Evolutionary conservation across 805 yeast genomes (phyloP).

Genomic region (Metschnikowia continentalis): DNA sequence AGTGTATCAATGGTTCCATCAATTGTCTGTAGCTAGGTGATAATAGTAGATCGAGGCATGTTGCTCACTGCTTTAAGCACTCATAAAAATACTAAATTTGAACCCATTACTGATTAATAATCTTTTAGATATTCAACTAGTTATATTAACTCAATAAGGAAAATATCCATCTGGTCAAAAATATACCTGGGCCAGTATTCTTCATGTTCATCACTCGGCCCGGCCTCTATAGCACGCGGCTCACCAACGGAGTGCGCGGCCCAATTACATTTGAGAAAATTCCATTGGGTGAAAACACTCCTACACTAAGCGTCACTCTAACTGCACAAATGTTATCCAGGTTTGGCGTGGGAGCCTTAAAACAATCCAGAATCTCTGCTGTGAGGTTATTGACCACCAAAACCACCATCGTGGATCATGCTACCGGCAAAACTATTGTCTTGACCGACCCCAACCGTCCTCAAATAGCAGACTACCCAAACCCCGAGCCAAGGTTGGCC

Average conservation of each 20-base stretch:
- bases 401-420: slow-evolving; percentile 37
- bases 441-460: slow-evolving; percentile 42
- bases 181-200: too few species aligned
- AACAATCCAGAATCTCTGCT: slow-evolving; percentile 9
- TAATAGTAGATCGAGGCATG: too few species aligned
- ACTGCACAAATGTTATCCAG: slow-evolving; percentile 25
- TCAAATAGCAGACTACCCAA: slow-evolving; percentile 56
- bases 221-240: neutral
- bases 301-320: neutral
- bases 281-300: slow-evolving; percentile 16
- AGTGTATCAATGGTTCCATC: too few species aligned
- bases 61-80: too few species aligned
- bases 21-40: too few species aligned
- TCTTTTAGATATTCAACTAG: too few species aligned
- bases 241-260: slow-evolving; percentile 10
- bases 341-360: slow-evolving; percentile 19
- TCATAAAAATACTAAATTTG: too few species aligned
- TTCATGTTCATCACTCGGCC: neutral
- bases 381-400: slow-evolving; percentile 27
- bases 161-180: too few species aligned
- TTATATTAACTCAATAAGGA: too few species aligned
- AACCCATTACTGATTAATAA: too few species aligned
- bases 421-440: slow-evolving; percentile 35
- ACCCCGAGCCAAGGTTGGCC: slow-evolving; percentile 53
- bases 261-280: slow-evolving; percentile 10